Evolutionary conservation across 23 red algal genomes (phyloP).

Genomic region (Gracilaria gracilis): DNA sequence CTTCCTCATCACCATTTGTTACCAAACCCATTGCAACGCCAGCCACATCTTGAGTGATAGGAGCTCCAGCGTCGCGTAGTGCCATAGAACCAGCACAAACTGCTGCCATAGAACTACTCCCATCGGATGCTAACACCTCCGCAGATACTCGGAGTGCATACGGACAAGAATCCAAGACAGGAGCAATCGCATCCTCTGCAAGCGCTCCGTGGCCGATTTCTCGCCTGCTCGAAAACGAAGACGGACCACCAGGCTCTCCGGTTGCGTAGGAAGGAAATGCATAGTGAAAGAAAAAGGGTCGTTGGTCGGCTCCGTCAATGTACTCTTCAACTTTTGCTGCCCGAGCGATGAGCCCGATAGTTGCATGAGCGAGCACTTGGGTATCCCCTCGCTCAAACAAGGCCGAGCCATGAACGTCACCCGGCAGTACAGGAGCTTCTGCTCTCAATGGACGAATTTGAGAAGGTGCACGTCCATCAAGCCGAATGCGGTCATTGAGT

Average conservation of each 20-base stretch:
- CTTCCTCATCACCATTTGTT: constrained; percentile 31
- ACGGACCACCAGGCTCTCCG: constrained; percentile 57
- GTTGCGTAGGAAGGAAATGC: constrained; percentile 82
- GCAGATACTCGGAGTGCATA: constrained; percentile 81
- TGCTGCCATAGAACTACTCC: constrained; percentile 93
- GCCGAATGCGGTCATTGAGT: constrained; percentile 23
- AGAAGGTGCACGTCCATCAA: constrained; percentile 74
- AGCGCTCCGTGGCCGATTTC: constrained; percentile 91
- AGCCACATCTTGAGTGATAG: constrained; percentile 69
- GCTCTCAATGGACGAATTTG: constrained; percentile 75
- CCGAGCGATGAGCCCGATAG: constrained; percentile 75
- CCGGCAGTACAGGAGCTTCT: constrained; percentile 67
- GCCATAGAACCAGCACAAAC: constrained; percentile 93
- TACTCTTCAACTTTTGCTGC: constrained; percentile 77
- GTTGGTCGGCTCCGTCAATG: constrained; percentile 69
- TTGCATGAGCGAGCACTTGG: constrained; percentile 90
- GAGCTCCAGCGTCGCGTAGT: constrained; percentile 89
- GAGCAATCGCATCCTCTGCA: constrained; percentile 80
- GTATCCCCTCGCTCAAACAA: constrained; percentile 89
- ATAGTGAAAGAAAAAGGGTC: constrained; percentile 90
- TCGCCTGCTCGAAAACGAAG: constrained; percentile 55
- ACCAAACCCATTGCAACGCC: constrained; percentile 91
- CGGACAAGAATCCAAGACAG: constrained; percentile 49
- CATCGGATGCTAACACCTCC: constrained; percentile 84
- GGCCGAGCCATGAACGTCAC: constrained; percentile 83